Percentiles rank a stretch among this genome's conserved stretches.
These are phyloP conservation scores for Tuber umbilicatum DNA, from an alignment of 495 filamentous ascomycete species.

Conservation along the genomic window DNA sequence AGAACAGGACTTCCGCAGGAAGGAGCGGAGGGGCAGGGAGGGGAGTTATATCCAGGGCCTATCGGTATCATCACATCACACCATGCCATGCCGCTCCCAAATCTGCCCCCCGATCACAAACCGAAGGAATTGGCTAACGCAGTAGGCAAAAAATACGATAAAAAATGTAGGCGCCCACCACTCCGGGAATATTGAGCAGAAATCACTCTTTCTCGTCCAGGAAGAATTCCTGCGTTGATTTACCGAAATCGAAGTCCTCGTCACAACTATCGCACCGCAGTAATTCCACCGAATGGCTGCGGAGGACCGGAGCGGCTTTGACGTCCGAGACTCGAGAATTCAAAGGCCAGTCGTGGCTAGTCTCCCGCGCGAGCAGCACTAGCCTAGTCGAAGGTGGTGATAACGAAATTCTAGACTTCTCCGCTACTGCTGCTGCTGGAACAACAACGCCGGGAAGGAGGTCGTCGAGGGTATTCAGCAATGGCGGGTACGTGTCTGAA, in stretches of 20 bases:
- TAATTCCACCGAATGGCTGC: constrained; percentile 64
- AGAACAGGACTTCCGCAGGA: constrained; percentile 30
- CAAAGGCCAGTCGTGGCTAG: constrained; percentile 75
- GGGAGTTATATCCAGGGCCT: constrained; percentile 37
- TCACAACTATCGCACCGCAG: constrained; percentile 33
- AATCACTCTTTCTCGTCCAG: constrained; percentile 43
- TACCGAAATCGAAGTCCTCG: constrained; percentile 36
- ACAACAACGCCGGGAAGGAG: constrained; percentile 5
- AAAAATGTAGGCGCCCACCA: constrained; percentile 48
- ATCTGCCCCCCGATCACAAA: not conserved
- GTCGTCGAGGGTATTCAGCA: constrained; percentile 20
- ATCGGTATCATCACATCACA: constrained; percentile 18
- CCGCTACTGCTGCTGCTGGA: constrained; percentile 19
- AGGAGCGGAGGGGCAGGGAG: constrained; percentile 20
- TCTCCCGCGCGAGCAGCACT: constrained; percentile 64
- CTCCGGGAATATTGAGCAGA: constrained; percentile 51
- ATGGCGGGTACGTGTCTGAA: constrained; percentile 19
- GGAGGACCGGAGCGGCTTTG: constrained; percentile 64
- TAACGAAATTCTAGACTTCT: constrained; percentile 34
- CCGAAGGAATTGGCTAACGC: not conserved
- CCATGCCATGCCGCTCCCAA: not conserved
- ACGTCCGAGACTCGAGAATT: constrained; percentile 64
- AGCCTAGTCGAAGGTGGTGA: constrained; percentile 54
- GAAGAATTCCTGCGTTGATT: constrained; percentile 39
- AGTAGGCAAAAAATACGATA: not conserved